phyloP scores from a whole-genome alignment of 2,329 filamentous ascomycete genomes.

The Aspergillus luchuensis region DNA sequence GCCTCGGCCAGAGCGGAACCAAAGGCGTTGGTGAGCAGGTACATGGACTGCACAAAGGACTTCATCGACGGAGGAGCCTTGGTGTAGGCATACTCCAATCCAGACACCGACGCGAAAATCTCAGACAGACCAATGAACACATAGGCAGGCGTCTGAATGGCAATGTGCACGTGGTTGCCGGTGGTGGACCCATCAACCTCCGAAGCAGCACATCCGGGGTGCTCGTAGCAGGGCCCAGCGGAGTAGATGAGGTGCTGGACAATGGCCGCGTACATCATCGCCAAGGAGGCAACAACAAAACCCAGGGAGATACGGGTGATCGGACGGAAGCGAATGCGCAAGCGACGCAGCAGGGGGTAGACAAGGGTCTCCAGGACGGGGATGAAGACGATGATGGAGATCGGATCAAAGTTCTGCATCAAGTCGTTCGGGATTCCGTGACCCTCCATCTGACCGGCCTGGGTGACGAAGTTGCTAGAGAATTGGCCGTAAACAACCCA shows the following conservation, averaged over 20 bases:
- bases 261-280: constrained; percentile 64
- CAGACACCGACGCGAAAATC: constrained; percentile 65
- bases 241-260: constrained; percentile 60
- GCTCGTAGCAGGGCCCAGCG: constrained; percentile 54
- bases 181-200: constrained; percentile 33
- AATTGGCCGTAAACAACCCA: constrained; percentile 71
- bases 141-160: constrained; percentile 49
- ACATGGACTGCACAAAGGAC: constrained; percentile 61
- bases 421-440: constrained; percentile 76
- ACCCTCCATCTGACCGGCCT: constrained; percentile 63
- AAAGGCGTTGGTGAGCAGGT: constrained; percentile 60
- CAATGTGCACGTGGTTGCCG: constrained; percentile 49
- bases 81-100: constrained; percentile 72
- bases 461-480: constrained; percentile 67
- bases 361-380: constrained; percentile 69
- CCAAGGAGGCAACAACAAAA: constrained; percentile 65
- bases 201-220: constrained; percentile 39
- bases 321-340: constrained; percentile 68
- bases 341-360: constrained; percentile 67
- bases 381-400: constrained; percentile 74
- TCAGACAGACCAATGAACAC: constrained; percentile 55
- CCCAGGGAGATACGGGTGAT: constrained; percentile 74
- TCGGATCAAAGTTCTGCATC: constrained; percentile 73
- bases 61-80: constrained; percentile 72
- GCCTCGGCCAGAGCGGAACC: constrained; percentile 63